These are phyloP conservation scores for Zoysia pacifica DNA, from an alignment of 176 grass and related monocot species.

Conservation along the genomic window DNA sequence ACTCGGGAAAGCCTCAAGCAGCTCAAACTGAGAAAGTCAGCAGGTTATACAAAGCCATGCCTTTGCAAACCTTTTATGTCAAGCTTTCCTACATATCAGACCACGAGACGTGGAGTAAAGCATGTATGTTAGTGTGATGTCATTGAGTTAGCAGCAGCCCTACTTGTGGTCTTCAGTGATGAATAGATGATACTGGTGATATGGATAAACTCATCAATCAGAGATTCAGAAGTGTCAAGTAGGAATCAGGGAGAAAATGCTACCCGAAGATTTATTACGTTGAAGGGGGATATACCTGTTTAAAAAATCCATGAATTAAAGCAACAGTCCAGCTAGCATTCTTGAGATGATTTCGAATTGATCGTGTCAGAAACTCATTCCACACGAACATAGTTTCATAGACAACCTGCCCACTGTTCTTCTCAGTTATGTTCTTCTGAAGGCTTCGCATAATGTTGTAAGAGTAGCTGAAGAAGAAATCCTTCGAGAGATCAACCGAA, in stretches of 20 bases:
- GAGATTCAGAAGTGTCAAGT: conserved; percentile 3
- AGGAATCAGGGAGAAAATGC: conserved; percentile 8
- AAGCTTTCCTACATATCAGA: conserved; percentile 52
- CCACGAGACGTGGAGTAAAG: conserved; percentile 42
- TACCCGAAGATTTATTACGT: background rate
- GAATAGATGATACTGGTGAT: conserved; percentile 40
- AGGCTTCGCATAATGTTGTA: conserved; percentile 98
- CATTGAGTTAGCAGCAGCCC: conserved; percentile 56
- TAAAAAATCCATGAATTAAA: conserved; percentile 91
- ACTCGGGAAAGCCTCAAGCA: conserved; percentile 56
- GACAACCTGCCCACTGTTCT: conserved; percentile 57
- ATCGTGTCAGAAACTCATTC: conserved; percentile 90
- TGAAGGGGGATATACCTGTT: conserved; percentile 64
- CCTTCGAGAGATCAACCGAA: conserved; percentile 89
- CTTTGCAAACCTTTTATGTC: conserved; percentile 58
- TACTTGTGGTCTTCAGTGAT: conserved; percentile 40
- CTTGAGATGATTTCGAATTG: conserved; percentile 78
- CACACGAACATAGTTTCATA: conserved; percentile 98
- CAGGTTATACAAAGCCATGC: conserved; percentile 53
- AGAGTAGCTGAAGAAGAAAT: conserved; percentile 99
- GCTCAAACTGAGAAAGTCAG: conserved; percentile 66
- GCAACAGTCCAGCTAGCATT: conserved; percentile 90
- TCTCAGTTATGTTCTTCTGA: conserved; percentile 83
- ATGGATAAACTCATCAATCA: conserved; percentile 37
- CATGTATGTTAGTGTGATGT: conserved; percentile 35